Evolutionary conservation across 805 yeast species (phyloP), one percentile per base, ranked within the genome.

Genomic region (Nakazawaea populi): DNA sequence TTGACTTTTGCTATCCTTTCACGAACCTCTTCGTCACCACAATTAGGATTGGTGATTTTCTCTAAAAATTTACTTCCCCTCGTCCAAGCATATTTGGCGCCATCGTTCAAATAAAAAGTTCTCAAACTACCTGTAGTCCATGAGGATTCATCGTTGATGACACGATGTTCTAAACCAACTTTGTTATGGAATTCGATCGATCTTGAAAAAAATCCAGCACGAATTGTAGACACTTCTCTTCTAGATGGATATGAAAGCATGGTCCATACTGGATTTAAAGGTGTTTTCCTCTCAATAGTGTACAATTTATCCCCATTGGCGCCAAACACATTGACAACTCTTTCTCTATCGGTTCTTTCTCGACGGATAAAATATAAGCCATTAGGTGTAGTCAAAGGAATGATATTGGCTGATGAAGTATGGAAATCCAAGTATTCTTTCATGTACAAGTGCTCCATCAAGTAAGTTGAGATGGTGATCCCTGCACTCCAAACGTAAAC

Each of bases 81-180:
- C 4, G 77, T 68, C 87, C 87, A 82, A 14, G 70, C 75, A 59
- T 77, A 80, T 54, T 76, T 72, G 48, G 71, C 67, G 2, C 86
- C 87, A 56, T 79, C 82, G 44, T 61, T 63, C 30, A 79, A 64
- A 54, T 74, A 73, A 60, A 81, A 82, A 31, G 73, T 70, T 53
- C 79, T 71, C 50, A 66, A 61, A 41, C 70, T 64, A 31, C 80
- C 81, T 37, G 62, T 55, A 9, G 48, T 42, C 14, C 63, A 48
- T 8, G 74, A 70, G 44, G 68, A 59, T 49, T 71, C 76, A 43
- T 66, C 58, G 18, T 60, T 55, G 46, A 79, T 62, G 37, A 63
- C 71, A 42, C 81, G 64, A 58, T 77, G 82, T 46, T 71, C 73
- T 36, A 79, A 49, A 4, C 72, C 76, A 3, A 63, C 52, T 49